Conservation (phyloP, 176 grass and related monocot species). For the Otatea glauca region DNA sequence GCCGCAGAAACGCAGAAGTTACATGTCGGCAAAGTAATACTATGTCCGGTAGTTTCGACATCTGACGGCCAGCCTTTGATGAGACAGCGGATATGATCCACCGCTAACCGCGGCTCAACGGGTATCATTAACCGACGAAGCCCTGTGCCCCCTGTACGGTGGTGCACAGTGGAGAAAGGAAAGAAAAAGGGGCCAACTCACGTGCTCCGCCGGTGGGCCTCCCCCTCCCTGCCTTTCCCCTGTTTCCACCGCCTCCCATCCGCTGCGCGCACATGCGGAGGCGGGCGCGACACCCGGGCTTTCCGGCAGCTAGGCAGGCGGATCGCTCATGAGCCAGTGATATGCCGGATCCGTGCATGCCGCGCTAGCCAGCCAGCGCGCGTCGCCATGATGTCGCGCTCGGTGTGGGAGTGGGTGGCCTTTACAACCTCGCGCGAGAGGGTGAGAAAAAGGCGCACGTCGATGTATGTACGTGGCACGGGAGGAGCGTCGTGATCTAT, state of each 20-base stretch:
- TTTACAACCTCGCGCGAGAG: constrained; percentile 3
- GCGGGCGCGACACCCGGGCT: constrained; percentile 35
- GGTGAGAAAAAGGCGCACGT: background rate
- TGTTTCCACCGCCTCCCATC: constrained; percentile 16
- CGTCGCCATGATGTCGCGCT: constrained; percentile 7
- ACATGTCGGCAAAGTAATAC: constrained; percentile 19
- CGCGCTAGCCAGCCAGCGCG: background rate
- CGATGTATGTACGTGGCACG: no score
- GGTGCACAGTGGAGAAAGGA: background rate
- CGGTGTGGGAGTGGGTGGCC: background rate
- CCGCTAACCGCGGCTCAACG: constrained; percentile 10
- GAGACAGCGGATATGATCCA: background rate
- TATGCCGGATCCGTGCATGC: background rate
- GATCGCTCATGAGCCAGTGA: background rate
- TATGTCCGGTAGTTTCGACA: background rate
- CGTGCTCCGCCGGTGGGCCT: constrained; percentile 49
- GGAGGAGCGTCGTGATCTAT: background rate
- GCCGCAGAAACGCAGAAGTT: background rate
- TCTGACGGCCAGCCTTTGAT: background rate
- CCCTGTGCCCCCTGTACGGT: background rate
- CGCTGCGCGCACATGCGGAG: constrained; percentile 31
- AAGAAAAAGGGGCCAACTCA: constrained; percentile 24
- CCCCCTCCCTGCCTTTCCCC: background rate
- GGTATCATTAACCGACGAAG: background rate
- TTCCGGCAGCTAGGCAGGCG: background rate